Conservation (phyloP, 257 asterid species). For the Nicotiana tomentosiformis region DNA sequence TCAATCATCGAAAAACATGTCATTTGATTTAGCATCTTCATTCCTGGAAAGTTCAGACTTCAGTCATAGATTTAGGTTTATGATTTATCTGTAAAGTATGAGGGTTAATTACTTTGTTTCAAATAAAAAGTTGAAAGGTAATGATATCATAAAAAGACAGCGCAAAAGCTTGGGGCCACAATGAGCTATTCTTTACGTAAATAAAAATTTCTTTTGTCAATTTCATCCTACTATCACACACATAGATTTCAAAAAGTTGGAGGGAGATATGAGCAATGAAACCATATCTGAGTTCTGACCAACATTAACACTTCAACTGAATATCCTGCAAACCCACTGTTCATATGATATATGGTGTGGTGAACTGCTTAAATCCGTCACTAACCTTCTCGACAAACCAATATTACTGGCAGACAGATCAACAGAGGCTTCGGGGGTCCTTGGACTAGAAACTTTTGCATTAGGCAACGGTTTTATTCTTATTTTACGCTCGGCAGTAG, state of each 20-base stretch:
- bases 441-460: conserved; percentile 44
- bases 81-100: background rate
- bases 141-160: background rate
- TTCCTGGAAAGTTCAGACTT: background rate
- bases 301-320: background rate
- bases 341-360: background rate
- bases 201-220: background rate
- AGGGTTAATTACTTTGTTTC: background rate
- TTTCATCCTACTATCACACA: background rate
- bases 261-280: background rate
- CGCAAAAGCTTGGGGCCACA: background rate
- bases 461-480: conserved; percentile 88
- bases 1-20: background rate
- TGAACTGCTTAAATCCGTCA: background rate
- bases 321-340: background rate
- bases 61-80: too few species aligned
- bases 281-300: background rate
- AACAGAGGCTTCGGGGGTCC: conserved; percentile 34
- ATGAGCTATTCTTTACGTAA: background rate
- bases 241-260: background rate
- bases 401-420: conserved; percentile 58
- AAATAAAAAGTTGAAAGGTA: background rate
- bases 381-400: conserved; percentile 64
- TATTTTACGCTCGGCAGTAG: conserved; percentile 87
- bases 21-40: background rate